phyloP scores from a whole-genome alignment of 306 rosid genomes.

The Senna siamea region DNA sequence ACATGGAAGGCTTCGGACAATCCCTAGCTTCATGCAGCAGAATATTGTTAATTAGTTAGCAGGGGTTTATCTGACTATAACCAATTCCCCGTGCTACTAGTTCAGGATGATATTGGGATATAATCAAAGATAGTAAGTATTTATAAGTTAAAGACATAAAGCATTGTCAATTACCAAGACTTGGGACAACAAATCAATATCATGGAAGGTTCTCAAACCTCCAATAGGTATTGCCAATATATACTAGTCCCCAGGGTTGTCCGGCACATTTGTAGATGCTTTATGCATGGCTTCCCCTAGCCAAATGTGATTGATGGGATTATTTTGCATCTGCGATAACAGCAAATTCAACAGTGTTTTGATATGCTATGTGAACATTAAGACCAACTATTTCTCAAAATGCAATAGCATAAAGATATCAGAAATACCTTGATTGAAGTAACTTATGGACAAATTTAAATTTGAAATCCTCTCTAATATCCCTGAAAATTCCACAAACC shows the following conservation, averaged over 20 bases:
- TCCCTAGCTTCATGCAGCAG: not conserved
- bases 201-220: not conserved
- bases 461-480: not conserved
- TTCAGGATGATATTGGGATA: not conserved
- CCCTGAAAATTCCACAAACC: slow-evolving; percentile 12
- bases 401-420: not conserved
- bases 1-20: not conserved
- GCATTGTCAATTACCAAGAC: not conserved
- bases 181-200: not conserved
- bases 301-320: not conserved
- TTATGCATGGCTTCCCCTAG: not conserved
- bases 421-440: not conserved
- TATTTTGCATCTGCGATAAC: not conserved
- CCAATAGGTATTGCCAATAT: not conserved
- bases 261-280: too few species aligned
- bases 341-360: not conserved
- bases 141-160: not conserved
- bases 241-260: not conserved
- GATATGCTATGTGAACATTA: slow-evolving; percentile 1
- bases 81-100: not conserved
- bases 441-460: not conserved
- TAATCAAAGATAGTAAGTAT: not conserved
- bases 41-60: too few species aligned
- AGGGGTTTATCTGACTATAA: too few species aligned
- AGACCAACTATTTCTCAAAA: slow-evolving; percentile 1